Conservation (phyloP, 2,329 filamentous ascomycete species). For the Trichophyton equinum region DNA sequence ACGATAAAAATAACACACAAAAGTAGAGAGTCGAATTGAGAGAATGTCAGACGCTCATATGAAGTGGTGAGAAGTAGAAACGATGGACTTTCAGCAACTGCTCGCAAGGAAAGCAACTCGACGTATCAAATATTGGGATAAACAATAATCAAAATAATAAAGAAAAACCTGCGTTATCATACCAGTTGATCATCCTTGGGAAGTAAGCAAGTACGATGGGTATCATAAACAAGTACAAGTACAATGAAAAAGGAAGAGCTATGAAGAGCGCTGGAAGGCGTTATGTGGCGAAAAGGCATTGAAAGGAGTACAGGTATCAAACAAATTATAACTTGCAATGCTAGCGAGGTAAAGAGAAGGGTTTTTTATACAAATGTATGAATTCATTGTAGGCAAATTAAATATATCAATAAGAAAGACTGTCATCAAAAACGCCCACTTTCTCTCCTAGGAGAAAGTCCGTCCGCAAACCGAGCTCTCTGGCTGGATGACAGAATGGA, state of each 20-base stretch:
- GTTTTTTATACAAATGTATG: neutral
- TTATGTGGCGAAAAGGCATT: neutral
- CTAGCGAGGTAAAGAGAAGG: neutral
- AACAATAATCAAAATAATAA: neutral
- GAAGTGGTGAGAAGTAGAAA: neutral
- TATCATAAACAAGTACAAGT: neutral
- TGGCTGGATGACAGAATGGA: constrained; percentile 4
- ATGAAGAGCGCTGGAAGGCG: neutral
- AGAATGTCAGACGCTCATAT: neutral
- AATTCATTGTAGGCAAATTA: neutral
- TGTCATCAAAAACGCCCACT: constrained; percentile 19
- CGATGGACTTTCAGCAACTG: neutral
- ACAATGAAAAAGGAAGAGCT: neutral
- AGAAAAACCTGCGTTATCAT: neutral
- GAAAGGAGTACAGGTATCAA: neutral
- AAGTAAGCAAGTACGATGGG: neutral
- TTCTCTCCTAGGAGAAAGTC: constrained; percentile 16
- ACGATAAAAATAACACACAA: neutral
- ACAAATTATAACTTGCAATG: neutral
- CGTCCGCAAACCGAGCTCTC: neutral
- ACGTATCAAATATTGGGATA: neutral
- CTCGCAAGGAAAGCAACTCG: neutral
- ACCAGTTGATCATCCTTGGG: neutral
- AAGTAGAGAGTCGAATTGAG: neutral
- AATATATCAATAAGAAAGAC: neutral